A percentile compares a stretch with the other conserved stretches of the same genome.
These are phyloP conservation scores for Termitomyces eurrhizus DNA, from an alignment of 768 basidiomycete species.

Conservation along the genomic window DNA sequence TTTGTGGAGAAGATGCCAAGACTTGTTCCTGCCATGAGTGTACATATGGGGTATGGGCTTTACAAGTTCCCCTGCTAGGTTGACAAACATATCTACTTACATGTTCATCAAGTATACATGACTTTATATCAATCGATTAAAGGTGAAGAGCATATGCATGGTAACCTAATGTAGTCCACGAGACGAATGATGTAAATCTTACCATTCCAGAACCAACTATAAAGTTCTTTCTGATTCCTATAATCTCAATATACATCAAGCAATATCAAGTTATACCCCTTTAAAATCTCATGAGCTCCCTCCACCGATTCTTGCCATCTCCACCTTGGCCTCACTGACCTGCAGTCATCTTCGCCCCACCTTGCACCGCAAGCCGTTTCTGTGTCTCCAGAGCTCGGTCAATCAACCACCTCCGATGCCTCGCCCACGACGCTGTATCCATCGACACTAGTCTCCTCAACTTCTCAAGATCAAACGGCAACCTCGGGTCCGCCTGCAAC, in stretches of 20 bases:
- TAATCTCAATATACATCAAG: not conserved
- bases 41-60: too few species aligned
- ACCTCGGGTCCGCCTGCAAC: conserved; percentile 22
- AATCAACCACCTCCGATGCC: conserved; percentile 25
- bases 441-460: conserved; percentile 27
- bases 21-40: not conserved
- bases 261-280: not conserved
- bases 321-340: not conserved
- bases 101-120: not conserved
- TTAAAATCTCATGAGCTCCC: not conserved
- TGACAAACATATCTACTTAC: too few species aligned
- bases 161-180: not conserved
- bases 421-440: conserved; percentile 26
- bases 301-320: not conserved
- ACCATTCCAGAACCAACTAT: not conserved
- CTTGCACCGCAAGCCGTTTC: not conserved
- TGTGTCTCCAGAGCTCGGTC: conserved; percentile 4
- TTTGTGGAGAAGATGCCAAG: too few species aligned
- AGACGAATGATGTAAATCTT: not conserved
- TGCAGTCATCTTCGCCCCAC: not conserved
- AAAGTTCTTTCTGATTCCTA: not conserved
- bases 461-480: conserved; percentile 25
- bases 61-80: not conserved
- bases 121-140: not conserved
- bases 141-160: not conserved